Conservation (phyloP, 1,284 basidiomycete species). For the Boletus smithii region DNA sequence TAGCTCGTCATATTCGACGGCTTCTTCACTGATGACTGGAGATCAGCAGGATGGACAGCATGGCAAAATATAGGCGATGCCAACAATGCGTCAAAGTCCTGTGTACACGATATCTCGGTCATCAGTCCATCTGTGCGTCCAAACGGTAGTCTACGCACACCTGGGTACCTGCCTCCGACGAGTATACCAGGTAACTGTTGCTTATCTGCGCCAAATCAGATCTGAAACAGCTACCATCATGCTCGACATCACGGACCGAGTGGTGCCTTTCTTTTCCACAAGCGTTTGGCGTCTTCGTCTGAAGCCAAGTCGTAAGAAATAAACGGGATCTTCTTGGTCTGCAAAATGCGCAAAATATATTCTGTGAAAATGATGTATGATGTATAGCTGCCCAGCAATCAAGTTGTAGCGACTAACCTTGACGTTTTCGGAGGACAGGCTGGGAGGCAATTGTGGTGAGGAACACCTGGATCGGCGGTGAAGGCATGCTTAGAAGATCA, state of each 20-base stretch:
- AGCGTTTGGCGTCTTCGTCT: constrained; percentile 71
- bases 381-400: neutral
- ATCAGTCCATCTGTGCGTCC: neutral
- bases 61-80: constrained; percentile 18
- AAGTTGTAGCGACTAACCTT: constrained; percentile 43
- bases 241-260: constrained; percentile 41
- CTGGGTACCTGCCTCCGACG: constrained; percentile 63
- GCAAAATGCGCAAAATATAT: constrained; percentile 70
- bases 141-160: constrained; percentile 38
- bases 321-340: constrained; percentile 79
- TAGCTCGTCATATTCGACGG: constrained; percentile 72
- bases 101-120: constrained; percentile 10
- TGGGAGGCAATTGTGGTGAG: constrained; percentile 83
- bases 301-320: constrained; percentile 79
- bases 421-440: constrained; percentile 67
- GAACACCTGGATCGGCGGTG: constrained; percentile 76
- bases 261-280: constrained; percentile 78
- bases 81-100: constrained; percentile 60
- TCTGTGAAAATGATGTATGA: constrained; percentile 41
- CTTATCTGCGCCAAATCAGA: constrained; percentile 49
- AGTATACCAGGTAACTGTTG: constrained; percentile 78
- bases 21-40: constrained; percentile 58
- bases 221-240: neutral
- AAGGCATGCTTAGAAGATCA: constrained; percentile 48
- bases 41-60: constrained; percentile 11